Percentiles rank a stretch among this genome's conserved stretches.
Conservation (phyloP, 495 filamentous ascomycete genomes). For the Lepraria neglecta region DNA sequence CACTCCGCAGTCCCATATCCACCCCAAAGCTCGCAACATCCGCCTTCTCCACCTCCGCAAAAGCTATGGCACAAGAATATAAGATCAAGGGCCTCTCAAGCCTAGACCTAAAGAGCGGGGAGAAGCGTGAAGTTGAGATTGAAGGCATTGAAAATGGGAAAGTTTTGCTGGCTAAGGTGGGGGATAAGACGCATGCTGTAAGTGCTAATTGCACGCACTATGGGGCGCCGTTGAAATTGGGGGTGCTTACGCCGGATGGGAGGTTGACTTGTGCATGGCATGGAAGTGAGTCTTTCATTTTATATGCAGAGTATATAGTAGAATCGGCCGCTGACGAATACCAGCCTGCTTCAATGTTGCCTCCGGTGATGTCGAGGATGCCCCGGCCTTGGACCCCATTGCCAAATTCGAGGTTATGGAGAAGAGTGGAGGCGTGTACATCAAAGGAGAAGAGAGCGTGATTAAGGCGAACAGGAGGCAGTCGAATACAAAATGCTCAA, state of each 20-base stretch:
- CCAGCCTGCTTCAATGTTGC: slow-evolving; percentile 78
- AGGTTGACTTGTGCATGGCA: slow-evolving; percentile 92
- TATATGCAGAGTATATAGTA: background rate
- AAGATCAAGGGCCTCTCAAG: slow-evolving; percentile 75
- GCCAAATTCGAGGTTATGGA: slow-evolving; percentile 72
- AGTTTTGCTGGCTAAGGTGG: slow-evolving; percentile 73
- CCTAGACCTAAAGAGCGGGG: slow-evolving; percentile 63
- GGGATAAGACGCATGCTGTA: slow-evolving; percentile 66
- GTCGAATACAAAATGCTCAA: slow-evolving; percentile 65
- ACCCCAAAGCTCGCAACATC: slow-evolving; percentile 1
- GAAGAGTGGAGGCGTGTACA: slow-evolving; percentile 75
- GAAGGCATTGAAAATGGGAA: slow-evolving; percentile 83
- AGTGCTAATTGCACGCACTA: slow-evolving; percentile 93
- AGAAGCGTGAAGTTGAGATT: slow-evolving; percentile 84
- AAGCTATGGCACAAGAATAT: slow-evolving; percentile 63
- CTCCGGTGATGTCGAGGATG: slow-evolving; percentile 92
- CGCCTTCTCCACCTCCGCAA: slow-evolving; percentile 27
- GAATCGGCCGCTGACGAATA: slow-evolving; percentile 1
- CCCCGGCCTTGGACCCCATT: slow-evolving; percentile 78
- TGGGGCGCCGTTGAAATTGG: slow-evolving; percentile 77
- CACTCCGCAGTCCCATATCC: slow-evolving; percentile 2
- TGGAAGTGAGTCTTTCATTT: slow-evolving; percentile 54
- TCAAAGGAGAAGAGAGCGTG: slow-evolving; percentile 69
- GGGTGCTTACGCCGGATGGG: slow-evolving; percentile 75
- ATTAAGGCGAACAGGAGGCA: slow-evolving; percentile 70